Base-by-base conservation (phyloP, 208 protist species). In the Trypanosomatidae sp. region DNA sequence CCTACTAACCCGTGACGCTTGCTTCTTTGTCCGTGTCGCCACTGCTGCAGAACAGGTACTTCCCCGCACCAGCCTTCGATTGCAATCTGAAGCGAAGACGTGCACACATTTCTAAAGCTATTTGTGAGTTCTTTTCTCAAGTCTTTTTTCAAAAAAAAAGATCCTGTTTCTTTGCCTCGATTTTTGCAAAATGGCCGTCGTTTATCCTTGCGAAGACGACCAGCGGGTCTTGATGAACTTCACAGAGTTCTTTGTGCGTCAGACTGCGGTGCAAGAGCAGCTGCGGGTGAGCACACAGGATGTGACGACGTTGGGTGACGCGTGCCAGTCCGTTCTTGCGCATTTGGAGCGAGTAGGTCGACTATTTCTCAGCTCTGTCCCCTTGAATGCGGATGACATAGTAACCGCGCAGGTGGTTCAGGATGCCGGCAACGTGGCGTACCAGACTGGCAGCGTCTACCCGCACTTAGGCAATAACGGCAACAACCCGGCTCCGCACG, bases 201-300 rank as follows among this genome's bases (percentile, higher is more conserved):
- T 73, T n/a, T 80, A 80, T 30, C 76, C 76, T n/a, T 69, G 76
- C 70, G 76, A 75, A 25, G 76, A 80, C 44, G 76, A 80, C 50
- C 41, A 67, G 66, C 47, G 71, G 8, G 59, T 53, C 6, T n/a
- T 80, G 66, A 39, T 72, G 19, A 22, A 55, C 30, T 80, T 80
- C 58, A 80, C 66, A 7, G 49, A 80, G 55, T 73, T 50, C 65
- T 80, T 47, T 56, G 66, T 30, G 50, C 73, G 12, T 69, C 58
- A 13, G 17, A 49, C n/a, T n/a, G n/a, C n/a, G n/a, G n/a, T n/a
- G n/a, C n/a, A n/a, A n/a, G n/a, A n/a, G n/a, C n/a, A n/a, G n/a
- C n/a, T n/a, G n/a, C n/a, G n/a, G n/a, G n/a, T n/a, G n/a, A n/a
- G n/a, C n/a, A n/a, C n/a, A 12, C 62, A 80, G 25, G 76, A 80